Conservation (phyloP, 2,329 filamentous ascomycete species). For the Venturia oleaginea region DNA sequence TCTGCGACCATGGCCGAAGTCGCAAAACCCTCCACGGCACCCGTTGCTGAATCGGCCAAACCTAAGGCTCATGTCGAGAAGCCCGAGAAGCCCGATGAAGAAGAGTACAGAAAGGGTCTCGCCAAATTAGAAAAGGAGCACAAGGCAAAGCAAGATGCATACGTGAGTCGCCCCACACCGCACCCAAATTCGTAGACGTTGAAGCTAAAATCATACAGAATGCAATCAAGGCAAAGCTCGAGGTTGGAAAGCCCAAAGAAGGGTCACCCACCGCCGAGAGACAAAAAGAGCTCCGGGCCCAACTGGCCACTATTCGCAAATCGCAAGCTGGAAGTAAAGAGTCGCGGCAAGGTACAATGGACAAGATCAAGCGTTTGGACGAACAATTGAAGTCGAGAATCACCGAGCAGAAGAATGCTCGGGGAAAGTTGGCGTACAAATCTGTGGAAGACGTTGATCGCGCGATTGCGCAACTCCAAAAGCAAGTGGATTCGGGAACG, state of each 20-base stretch:
- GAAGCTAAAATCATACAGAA: slow-evolving; percentile 47
- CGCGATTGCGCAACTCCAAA: slow-evolving; percentile 71
- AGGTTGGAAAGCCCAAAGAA: slow-evolving; percentile 70
- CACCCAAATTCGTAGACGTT: slow-evolving; percentile 14
- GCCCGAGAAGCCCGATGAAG: slow-evolving; percentile 82
- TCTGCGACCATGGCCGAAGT: slow-evolving; percentile 12
- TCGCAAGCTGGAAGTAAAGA: slow-evolving; percentile 85
- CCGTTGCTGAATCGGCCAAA: slow-evolving; percentile 2
- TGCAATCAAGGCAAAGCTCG: slow-evolving; percentile 79
- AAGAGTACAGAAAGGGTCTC: slow-evolving; percentile 68
- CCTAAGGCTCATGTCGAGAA: slow-evolving; percentile 31
- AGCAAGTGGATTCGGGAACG: slow-evolving; percentile 75
- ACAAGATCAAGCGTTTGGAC: slow-evolving; percentile 88
- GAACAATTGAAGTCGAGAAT: slow-evolving; percentile 79
- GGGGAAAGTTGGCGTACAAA: slow-evolving; percentile 76
- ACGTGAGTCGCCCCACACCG: slow-evolving; percentile 41
- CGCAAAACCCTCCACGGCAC: slow-evolving; percentile 7
- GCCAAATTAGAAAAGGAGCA: slow-evolving; percentile 81
- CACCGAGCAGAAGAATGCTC: slow-evolving; percentile 76
- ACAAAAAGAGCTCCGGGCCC: slow-evolving; percentile 72
- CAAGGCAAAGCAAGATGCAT: slow-evolving; percentile 61
- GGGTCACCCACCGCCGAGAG: slow-evolving; percentile 73
- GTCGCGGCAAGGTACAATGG: slow-evolving; percentile 65
- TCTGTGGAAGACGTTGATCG: slow-evolving; percentile 77
- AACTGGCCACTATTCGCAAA: slow-evolving; percentile 75